These are phyloP conservation scores for Microdochium nivale DNA, from an alignment of 2,329 filamentous ascomycete species.

Conservation along the genomic window DNA sequence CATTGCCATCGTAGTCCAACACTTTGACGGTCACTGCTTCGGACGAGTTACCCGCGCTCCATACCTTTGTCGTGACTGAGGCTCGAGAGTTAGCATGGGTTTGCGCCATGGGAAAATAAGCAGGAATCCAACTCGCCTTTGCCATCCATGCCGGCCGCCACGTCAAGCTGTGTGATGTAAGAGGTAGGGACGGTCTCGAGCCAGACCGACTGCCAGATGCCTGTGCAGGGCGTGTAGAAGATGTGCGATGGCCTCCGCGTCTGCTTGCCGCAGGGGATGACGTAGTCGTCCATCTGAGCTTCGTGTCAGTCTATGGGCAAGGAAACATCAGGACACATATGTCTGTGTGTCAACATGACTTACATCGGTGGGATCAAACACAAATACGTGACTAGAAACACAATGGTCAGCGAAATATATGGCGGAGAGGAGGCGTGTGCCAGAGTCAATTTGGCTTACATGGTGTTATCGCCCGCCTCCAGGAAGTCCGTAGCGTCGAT, in stretches of 20 bases:
- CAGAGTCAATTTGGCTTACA: slow-evolving; percentile 29
- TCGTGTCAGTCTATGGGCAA: slow-evolving; percentile 1
- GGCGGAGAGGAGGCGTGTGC: not conserved
- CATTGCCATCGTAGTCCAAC: slow-evolving; percentile 23
- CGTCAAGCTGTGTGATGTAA: slow-evolving; percentile 49
- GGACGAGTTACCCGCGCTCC: slow-evolving; percentile 15
- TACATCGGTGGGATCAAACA: slow-evolving; percentile 58
- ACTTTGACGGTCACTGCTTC: slow-evolving; percentile 25
- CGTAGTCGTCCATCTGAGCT: slow-evolving; percentile 25
- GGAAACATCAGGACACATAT: too few relatives aligned
- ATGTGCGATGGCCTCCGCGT: slow-evolving; percentile 49
- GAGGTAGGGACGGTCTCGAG: slow-evolving; percentile 51
- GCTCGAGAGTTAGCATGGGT: not conserved
- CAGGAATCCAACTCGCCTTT: slow-evolving; percentile 27
- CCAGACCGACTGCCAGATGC: slow-evolving; percentile 71
- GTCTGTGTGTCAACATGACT: not conserved
- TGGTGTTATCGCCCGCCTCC: slow-evolving; percentile 38
- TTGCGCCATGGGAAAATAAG: not conserved
- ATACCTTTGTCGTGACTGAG: not conserved
- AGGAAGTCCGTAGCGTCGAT: slow-evolving; percentile 46
- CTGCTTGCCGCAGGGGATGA: slow-evolving; percentile 62
- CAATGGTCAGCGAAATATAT: not conserved
- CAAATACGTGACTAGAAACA: slow-evolving; percentile 49
- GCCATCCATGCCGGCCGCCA: slow-evolving; percentile 48
- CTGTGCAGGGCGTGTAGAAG: slow-evolving; percentile 64